Conservation (phyloP, 2,329 filamentous ascomycete species). For the Monilinia vaccinii-corymbosi region DNA sequence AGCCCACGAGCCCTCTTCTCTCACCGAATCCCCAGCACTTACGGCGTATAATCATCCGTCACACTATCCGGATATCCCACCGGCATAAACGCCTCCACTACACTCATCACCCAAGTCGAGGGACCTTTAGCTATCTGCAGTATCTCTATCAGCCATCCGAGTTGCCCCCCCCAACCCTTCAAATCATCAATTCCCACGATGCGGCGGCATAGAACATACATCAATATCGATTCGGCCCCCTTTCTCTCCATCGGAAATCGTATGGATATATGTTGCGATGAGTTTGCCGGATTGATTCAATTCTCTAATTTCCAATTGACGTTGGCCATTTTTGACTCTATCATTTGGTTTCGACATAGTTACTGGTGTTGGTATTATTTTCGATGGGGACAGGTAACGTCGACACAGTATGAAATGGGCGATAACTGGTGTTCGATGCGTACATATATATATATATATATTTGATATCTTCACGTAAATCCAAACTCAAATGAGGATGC, state of each 20-base stretch:
- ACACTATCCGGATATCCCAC: conserved; percentile 62
- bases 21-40: conserved; percentile 21
- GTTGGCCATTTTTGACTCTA: background rate
- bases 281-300: conserved; percentile 28
- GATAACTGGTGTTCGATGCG: too few relatives aligned
- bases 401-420: too few relatives aligned
- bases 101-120: conserved; percentile 22
- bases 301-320: conserved; percentile 20
- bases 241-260: background rate
- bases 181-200: background rate
- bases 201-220: conserved; percentile 11
- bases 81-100: conserved; percentile 56
- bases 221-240: conserved; percentile 22
- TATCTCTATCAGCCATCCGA: too few relatives aligned
- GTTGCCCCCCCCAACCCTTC: too few relatives aligned
- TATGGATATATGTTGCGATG: conserved; percentile 26
- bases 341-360: background rate
- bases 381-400: too few relatives aligned
- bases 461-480: background rate
- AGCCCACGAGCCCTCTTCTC: background rate
- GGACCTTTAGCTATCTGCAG: conserved; percentile 20
- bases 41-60: conserved; percentile 61
- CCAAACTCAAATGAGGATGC: background rate
- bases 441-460: too few relatives aligned
- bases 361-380: background rate